phyloP scores from a whole-genome alignment of 495 filamentous ascomycete genomes.

The Aeminium ludgeri region DNA sequence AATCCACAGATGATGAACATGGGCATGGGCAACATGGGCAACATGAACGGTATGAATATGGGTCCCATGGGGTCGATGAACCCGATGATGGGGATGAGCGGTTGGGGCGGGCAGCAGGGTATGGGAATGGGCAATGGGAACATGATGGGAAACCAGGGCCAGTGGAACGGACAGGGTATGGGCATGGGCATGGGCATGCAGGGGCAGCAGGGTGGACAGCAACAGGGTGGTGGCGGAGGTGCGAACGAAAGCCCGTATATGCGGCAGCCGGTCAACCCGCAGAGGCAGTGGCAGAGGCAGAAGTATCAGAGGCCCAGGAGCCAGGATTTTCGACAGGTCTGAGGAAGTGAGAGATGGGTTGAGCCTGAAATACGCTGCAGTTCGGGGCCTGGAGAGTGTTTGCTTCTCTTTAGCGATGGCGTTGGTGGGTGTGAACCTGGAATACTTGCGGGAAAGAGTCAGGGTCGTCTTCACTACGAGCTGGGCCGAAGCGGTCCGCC shows the following conservation, averaged over 20 bases:
- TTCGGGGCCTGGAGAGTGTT: background rate
- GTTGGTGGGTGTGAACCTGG: conserved; percentile 8
- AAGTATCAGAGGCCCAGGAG: conserved; percentile 60
- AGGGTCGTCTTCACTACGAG: too few relatives aligned
- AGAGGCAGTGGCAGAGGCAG: conserved; percentile 76
- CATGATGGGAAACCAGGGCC: conserved; percentile 8
- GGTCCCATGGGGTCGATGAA: conserved; percentile 25
- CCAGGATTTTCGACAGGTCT: conserved; percentile 80
- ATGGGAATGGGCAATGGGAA: conserved; percentile 26
- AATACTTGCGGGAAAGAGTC: too few relatives aligned
- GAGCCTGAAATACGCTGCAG: background rate
- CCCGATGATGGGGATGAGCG: conserved; percentile 18
- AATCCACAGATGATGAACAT: conserved; percentile 9
- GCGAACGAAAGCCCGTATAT: conserved; percentile 90
- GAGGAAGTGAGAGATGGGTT: conserved; percentile 11
- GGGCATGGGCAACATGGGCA: conserved; percentile 6
- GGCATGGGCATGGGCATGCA: conserved; percentile 10
- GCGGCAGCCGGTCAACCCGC: conserved; percentile 87
- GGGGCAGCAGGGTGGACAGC: conserved; percentile 19
- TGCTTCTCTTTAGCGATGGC: conserved; percentile 13
- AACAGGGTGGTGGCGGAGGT: conserved; percentile 47
- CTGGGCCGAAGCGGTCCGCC: too few relatives aligned
- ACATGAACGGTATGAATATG: conserved; percentile 21
- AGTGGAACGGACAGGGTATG: conserved; percentile 6
- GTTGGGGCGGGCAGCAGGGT: conserved; percentile 12